phyloP scores from a whole-genome alignment of 495 filamentous ascomycete species.

The Thermochaetoides thermophila region DNA sequence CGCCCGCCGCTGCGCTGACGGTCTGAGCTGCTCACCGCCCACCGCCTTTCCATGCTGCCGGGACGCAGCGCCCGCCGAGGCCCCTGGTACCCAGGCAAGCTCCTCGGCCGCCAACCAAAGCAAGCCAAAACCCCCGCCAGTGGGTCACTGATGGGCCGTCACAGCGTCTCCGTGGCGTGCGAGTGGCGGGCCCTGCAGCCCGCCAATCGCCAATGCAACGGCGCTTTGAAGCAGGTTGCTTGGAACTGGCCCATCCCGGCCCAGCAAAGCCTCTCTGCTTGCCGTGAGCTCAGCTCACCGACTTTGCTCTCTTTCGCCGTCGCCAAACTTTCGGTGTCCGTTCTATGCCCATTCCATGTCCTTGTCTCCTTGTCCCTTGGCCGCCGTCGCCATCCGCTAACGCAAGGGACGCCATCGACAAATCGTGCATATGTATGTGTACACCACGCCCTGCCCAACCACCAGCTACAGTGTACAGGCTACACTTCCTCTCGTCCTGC shows the following conservation, averaged over 20 bases:
- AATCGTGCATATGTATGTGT: too few species aligned
- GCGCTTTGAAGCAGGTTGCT: conserved; percentile 9
- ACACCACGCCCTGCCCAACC: too few species aligned
- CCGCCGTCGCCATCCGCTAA: conserved; percentile 3
- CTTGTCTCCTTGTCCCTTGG: conserved; percentile 1
- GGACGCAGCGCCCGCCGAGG: conserved; percentile 2
- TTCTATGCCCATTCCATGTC: conserved; percentile 3
- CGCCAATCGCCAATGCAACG: conserved; percentile 17
- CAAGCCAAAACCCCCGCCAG: conserved; percentile 12
- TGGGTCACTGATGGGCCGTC: conserved; percentile 18
- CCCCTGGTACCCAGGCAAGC: too few species aligned
- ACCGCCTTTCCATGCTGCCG: conserved; percentile 14
- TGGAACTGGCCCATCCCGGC: conserved; percentile 9
- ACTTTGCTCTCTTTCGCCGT: conserved; percentile 10
- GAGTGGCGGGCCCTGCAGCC: conserved; percentile 9
- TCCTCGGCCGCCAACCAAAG: too few species aligned
- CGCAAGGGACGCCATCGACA: too few species aligned
- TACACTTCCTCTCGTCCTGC: too few species aligned
- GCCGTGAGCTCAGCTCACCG: conserved; percentile 24
- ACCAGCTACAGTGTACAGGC: too few species aligned
- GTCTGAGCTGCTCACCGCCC: conserved; percentile 13
- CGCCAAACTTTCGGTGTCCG: conserved; percentile 14
- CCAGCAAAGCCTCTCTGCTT: conserved; percentile 1
- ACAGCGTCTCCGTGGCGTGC: too few species aligned
- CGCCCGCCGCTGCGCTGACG: too few species aligned